Evolutionary conservation across 208 protist species (phyloP), one percentile per base, ranked within the genome.

Genomic region (Giardia duodenalis): DNA sequence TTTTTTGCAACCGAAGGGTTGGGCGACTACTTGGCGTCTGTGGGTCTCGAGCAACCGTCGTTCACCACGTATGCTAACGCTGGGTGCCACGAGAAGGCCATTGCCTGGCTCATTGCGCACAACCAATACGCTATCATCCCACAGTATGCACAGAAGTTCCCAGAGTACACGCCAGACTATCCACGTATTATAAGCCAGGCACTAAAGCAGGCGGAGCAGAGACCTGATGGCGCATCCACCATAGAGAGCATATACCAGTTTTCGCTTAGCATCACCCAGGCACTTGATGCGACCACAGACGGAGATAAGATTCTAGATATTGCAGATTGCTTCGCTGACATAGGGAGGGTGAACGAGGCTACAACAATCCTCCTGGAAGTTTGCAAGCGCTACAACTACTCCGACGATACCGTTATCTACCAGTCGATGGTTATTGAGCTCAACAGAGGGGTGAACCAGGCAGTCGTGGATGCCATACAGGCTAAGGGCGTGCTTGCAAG

Each of bases 361-460:
- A 99, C 98, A 1, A 95, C 96, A 57, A 98, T 99, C 94, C 94
- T 99, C 44, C 95, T 99, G 47, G 98, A 99, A 67, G 96, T 98
- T 19, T 95, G 99, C 47, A 97, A 97, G 92, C 94, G 94, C 48
- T 2, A 44, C 2, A 0, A 93, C 2, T 93, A 67, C 76, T 2
- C 0, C 47, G 93, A 96, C 96, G 46, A 95, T 98, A 94, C 95
- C 95, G 93, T 95, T 96, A 88, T 94, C 44, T 96, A 99, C 1
- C 99, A 99, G 95, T 99, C 98, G 3, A 98, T 98, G 92, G 95
- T 99, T 57, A 95, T 99, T 3, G 98, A 99, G 95, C 98, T 99
- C 93, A 99, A 99, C 94, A 94, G 99, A n/a, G 96, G 98, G 94
- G 96, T 97, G 92, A 93, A 93, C 42, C 97, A 98, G 67, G 96